These are phyloP conservation scores for Wickerhamiella slavikovae DNA, from an alignment of 805 yeast genomes.

Conservation along the genomic window DNA sequence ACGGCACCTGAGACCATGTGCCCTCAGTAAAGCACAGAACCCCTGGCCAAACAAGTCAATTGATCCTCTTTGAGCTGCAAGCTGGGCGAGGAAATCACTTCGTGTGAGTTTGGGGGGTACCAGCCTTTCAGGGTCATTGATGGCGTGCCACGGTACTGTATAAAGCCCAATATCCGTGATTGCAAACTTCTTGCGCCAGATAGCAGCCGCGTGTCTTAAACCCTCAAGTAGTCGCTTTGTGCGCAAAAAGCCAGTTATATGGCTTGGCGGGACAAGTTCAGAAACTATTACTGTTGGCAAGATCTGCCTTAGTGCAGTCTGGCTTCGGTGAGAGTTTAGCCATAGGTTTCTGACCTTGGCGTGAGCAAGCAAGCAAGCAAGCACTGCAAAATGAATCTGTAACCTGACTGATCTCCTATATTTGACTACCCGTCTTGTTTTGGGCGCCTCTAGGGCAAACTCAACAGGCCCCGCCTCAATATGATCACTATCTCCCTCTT, in stretches of 20 bases:
- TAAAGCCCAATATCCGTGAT: constrained; percentile 23
- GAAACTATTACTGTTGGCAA: constrained; percentile 28
- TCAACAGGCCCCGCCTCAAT: too few species aligned
- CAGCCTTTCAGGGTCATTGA: constrained; percentile 13
- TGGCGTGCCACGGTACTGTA: constrained; percentile 30
- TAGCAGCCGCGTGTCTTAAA: constrained; percentile 39
- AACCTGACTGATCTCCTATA: background rate
- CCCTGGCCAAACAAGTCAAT: constrained; percentile 75
- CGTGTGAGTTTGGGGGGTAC: constrained; percentile 15
- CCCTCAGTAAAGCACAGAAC: constrained; percentile 53
- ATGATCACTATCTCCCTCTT: too few species aligned
- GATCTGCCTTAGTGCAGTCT: constrained; percentile 21
- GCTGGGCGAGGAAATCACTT: constrained; percentile 23
- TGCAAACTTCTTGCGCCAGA: constrained; percentile 37
- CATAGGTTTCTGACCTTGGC: constrained; percentile 53
- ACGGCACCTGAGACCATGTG: constrained; percentile 52
- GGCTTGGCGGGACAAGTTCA: constrained; percentile 29
- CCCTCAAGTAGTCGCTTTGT: constrained; percentile 61
- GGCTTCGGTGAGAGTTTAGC: constrained; percentile 34
- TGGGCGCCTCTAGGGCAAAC: too few species aligned
- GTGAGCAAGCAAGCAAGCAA: constrained; percentile 24
- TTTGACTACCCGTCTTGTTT: too few species aligned
- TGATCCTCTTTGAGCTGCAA: constrained; percentile 38
- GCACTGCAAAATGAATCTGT: constrained; percentile 1
- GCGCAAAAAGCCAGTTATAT: constrained; percentile 26